These are phyloP conservation scores for Didymosphaeria variabile DNA, from an alignment of 2,329 filamentous ascomycete genomes.

Conservation along the genomic window DNA sequence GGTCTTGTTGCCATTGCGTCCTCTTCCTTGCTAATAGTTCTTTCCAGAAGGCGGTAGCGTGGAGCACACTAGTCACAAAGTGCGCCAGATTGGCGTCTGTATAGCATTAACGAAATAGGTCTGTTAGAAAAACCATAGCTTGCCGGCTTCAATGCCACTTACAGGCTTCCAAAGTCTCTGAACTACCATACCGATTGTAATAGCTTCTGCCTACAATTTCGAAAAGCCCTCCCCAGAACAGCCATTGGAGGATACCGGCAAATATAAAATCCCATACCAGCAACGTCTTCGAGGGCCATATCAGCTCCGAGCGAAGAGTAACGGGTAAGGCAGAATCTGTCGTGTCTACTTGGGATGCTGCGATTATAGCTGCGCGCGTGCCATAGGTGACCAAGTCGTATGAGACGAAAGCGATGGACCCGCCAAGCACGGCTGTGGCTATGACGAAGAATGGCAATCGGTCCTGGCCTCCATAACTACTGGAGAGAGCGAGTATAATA, in stretches of 20 bases:
- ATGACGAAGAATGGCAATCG: constrained; percentile 16
- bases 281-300: constrained; percentile 21
- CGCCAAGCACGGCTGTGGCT: constrained; percentile 11
- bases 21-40: constrained; percentile 24
- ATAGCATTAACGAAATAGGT: not conserved
- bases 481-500: not conserved
- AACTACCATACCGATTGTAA: constrained; percentile 8
- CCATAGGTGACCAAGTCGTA: constrained; percentile 19
- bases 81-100: constrained; percentile 21
- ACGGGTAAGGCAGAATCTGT: not conserved
- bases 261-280: constrained; percentile 20
- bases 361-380: not conserved
- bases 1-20: constrained; percentile 15
- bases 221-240: constrained; percentile 19
- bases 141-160: not conserved
- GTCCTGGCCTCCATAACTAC: not conserved
- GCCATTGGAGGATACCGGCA: constrained; percentile 19
- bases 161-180: constrained; percentile 20
- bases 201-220: constrained; percentile 5
- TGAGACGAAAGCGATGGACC: constrained; percentile 10
- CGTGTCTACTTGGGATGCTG: not conserved
- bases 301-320: not conserved
- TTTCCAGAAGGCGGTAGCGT: constrained; percentile 18
- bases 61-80: constrained; percentile 16
- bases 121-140: not conserved